Evolutionary conservation across 305 asterid genomes (phyloP).

Genomic region (Solanum hybrid): DNA sequence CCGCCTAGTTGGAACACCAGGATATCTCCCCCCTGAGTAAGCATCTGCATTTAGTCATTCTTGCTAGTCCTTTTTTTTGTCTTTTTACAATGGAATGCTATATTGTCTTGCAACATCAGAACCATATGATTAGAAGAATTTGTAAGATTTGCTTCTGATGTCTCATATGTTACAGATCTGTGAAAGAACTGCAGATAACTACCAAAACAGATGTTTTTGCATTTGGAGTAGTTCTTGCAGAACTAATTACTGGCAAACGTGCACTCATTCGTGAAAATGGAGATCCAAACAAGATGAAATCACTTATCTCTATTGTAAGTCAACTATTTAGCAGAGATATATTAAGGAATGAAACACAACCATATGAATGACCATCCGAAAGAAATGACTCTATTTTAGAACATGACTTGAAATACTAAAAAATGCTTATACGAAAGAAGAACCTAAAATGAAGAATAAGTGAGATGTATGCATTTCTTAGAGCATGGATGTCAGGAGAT

Average conservation of each 20-base stretch:
- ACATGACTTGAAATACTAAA: not conserved
- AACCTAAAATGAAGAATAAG: not conserved
- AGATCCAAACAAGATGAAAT: constrained; percentile 61
- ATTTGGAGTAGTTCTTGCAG: constrained; percentile 84
- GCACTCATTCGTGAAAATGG: constrained; percentile 60
- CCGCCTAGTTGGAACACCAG: constrained; percentile 83
- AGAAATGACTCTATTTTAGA: not conserved
- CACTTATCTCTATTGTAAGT: constrained; percentile 64
- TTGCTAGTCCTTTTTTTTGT: not conserved
- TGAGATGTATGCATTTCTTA: not conserved
- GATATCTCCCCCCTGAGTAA: constrained; percentile 94
- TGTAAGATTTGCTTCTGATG: not conserved
- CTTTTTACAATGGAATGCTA: not conserved
- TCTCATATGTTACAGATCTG: constrained; percentile 39
- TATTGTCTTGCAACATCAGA: not conserved
- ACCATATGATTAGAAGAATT: not conserved
- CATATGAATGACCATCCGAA: not conserved
- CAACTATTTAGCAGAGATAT: not conserved
- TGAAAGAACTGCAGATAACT: constrained; percentile 79
- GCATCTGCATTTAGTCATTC: constrained; percentile 2
- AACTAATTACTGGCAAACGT: constrained; percentile 75
- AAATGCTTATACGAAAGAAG: not conserved
- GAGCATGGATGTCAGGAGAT: not conserved
- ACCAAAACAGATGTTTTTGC: constrained; percentile 83
- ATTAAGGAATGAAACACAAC: not conserved